These are phyloP conservation scores for Carex arenaria DNA, from an alignment of 202 grass and related monocot genomes.

Conservation along the genomic window DNA sequence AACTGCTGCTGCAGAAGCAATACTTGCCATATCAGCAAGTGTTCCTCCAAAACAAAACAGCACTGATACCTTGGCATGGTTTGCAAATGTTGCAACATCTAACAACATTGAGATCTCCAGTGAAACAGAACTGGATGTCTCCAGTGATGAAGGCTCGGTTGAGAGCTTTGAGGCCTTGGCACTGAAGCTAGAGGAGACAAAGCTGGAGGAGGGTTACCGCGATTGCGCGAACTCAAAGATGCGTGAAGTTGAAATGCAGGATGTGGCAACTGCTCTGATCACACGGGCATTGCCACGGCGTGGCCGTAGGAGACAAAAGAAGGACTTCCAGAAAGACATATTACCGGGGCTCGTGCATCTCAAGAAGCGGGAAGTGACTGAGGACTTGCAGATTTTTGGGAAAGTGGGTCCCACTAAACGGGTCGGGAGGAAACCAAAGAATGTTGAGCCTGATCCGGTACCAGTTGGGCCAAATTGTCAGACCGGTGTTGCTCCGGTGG, in stretches of 20 bases:
- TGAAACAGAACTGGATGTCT: neutral
- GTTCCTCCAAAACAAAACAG: neutral
- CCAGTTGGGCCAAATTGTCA: neutral
- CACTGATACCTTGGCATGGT: constrained; percentile 51
- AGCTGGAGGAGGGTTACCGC: constrained; percentile 17
- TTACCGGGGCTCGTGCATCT: constrained; percentile 45
- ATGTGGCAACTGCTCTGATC: constrained; percentile 20
- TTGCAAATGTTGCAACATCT: constrained; percentile 37
- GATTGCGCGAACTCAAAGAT: constrained; percentile 12
- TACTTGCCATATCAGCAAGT: constrained; percentile 41
- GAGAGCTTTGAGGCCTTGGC: constrained; percentile 46
- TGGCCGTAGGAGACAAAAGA: constrained; percentile 40
- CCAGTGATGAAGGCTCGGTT: constrained; percentile 22
- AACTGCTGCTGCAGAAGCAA: constrained; percentile 37
- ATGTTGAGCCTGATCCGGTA: constrained; percentile 11
- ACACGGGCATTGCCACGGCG: constrained; percentile 37
- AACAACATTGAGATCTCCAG: neutral
- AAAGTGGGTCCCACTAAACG: constrained; percentile 19
- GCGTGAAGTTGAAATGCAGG: constrained; percentile 10
- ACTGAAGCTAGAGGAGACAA: constrained; percentile 45
- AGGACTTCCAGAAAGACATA: constrained; percentile 63
- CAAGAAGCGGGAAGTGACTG: constrained; percentile 42
- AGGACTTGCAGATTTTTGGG: constrained; percentile 53
- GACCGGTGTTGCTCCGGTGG: constrained; percentile 28
- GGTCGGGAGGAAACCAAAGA: constrained; percentile 28